Evolutionary conservation across 192 early-diverging fungal species (phyloP).

Genomic region (Rhizoclosmatium globosum): DNA sequence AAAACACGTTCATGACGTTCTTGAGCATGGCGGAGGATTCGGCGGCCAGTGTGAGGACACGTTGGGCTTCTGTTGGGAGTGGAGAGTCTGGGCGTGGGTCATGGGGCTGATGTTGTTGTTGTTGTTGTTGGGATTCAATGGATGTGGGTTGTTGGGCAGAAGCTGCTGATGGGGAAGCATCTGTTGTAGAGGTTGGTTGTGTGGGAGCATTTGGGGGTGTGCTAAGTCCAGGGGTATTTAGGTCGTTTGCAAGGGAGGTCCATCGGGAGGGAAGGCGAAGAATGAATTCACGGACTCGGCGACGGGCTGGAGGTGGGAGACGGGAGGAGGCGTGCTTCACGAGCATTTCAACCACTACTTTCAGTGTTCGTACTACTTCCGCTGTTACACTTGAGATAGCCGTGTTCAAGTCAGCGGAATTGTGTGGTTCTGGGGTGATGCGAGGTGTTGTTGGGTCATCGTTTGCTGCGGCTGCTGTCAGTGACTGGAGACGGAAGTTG

Average conservation of each 20-base stretch:
- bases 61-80: conserved; percentile 66
- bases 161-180: background rate
- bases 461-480: background rate
- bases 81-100: background rate
- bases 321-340: conserved; percentile 85
- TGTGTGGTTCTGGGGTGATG: conserved; percentile 38
- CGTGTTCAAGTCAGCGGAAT: conserved; percentile 36
- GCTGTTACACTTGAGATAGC: conserved; percentile 58
- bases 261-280: conserved; percentile 82
- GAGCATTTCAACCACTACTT: conserved; percentile 87
- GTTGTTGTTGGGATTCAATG: background rate
- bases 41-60: conserved; percentile 72
- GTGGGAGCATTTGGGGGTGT: background rate
- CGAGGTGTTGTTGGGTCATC: conserved; percentile 9
- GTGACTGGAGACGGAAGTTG: conserved; percentile 4
- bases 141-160: background rate
- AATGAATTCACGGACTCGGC: conserved; percentile 84
- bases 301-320: conserved; percentile 82
- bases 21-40: conserved; percentile 76
- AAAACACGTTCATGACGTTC: conserved; percentile 71
- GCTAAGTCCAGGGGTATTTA: conserved; percentile 2
- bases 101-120: background rate
- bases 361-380: conserved; percentile 86
- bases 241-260: conserved; percentile 47
- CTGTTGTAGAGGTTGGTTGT: background rate